phyloP scores from a whole-genome alignment of 83 land plant genomes.

The Diphasiastrum complanatum region DNA sequence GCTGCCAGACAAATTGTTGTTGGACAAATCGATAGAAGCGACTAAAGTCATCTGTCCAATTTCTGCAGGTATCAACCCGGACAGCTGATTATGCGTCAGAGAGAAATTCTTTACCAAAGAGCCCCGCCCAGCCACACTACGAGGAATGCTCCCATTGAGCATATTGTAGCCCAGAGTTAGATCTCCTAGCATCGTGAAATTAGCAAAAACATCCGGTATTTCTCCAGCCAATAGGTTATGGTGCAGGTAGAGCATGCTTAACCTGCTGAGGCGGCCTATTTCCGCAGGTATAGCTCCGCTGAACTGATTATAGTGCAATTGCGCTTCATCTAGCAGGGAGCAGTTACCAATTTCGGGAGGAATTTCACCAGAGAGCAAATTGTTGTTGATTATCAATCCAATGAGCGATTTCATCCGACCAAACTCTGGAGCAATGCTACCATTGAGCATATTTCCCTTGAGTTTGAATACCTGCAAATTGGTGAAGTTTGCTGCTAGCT shows the following conservation, averaged over 20 bases:
- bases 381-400: accelerated
- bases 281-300: constrained; percentile 9
- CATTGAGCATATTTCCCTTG: not conserved
- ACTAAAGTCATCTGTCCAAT: too few relatives aligned
- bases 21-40: too few relatives aligned
- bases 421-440: not conserved
- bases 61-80: too few relatives aligned
- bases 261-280: not conserved
- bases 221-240: not conserved
- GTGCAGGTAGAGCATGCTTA: not conserved
- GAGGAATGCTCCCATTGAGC: not conserved
- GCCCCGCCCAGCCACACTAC: too few relatives aligned
- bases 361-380: not conserved
- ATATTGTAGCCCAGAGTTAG: not conserved
- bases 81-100: too few relatives aligned
- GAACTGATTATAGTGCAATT: constrained; percentile 1
- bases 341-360: not conserved
- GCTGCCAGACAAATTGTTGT: too few relatives aligned
- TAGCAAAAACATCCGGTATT: constrained; percentile 1
- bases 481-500: not conserved
- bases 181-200: not conserved
- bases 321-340: not conserved
- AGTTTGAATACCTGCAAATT: not conserved
- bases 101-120: too few relatives aligned
- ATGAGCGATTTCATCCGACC: not conserved